phyloP scores from a whole-genome alignment of 169 alveolate genomes.

The Cryptosporidium muris region DNA sequence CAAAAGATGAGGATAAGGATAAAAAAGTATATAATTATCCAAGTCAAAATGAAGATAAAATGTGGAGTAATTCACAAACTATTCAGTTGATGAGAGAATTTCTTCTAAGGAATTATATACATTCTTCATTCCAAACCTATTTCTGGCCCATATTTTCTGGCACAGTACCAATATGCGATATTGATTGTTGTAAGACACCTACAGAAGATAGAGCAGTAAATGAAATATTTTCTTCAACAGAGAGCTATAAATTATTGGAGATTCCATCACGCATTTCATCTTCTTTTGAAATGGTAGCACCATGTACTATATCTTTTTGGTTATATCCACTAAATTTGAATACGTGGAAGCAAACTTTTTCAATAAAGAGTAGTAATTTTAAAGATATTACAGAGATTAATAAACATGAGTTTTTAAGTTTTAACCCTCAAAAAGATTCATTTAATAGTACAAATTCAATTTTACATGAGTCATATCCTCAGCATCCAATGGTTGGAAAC shows the following conservation, averaged over 20 bases:
- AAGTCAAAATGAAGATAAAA: neutral
- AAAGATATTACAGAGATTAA: neutral
- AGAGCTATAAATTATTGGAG: neutral
- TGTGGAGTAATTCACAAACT: constrained; percentile 2
- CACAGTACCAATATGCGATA: constrained; percentile 68
- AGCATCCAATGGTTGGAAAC: neutral
- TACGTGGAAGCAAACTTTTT: constrained; percentile 4
- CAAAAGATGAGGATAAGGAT: neutral
- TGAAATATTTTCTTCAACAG: neutral
- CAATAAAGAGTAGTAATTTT: constrained; percentile 1
- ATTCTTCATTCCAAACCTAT: constrained; percentile 4
- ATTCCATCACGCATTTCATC: constrained; percentile 46
- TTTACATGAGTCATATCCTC: neutral
- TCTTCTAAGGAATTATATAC: constrained; percentile 8
- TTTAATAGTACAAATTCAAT: neutral
- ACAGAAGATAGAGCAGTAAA: neutral
- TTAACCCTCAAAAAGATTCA: neutral
- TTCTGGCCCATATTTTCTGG: constrained; percentile 77
- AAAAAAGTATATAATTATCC: neutral
- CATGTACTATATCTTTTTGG: constrained; percentile 75
- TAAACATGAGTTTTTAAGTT: neutral
- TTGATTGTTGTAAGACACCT: neutral
- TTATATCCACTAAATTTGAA: constrained; percentile 20
- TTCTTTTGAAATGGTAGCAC: constrained; percentile 71
- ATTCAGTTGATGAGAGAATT: constrained; percentile 55